Base-by-base conservation (phyloP, 805 yeast genomes). In the Ogataea methanolica region DNA sequence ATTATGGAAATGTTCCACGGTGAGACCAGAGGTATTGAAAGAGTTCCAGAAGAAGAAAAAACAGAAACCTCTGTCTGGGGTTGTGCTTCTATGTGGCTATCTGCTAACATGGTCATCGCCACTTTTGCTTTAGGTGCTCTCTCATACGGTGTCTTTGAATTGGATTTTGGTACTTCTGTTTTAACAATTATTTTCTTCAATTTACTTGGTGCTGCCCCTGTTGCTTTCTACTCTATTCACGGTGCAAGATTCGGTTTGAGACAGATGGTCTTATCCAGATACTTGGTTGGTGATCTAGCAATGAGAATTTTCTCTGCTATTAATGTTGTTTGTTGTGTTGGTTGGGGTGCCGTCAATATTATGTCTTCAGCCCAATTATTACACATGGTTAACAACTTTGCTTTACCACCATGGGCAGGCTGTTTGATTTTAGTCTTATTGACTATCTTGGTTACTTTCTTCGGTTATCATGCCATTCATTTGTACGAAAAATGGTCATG, bases 331-430 rank as follows among this genome's bases (percentile, higher is more conserved):
- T 91, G 96, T 26, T 88, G 96, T 77, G 80, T 90, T 47, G 97
- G 97, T 58, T 91, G 97, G 97, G 87, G 94, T 68, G 88, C 96
- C 9, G 92, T 89, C 42, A 91, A 91, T 69, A 88, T 87, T 52
- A 86, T 90, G 79, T 85, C 90, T 31, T 82, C 94, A 34, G 96
- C 96, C 22, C 94, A 88, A 66, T 71, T 90, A 53, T 72, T 90
- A 50, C 82, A 84, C 68, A 80, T 85, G 62, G 84, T 91, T 51
- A 88, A 88, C 72, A 71, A 67, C 51, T 71, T 71, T 36, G 68
- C 71, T 43, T 71, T 85, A 56, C 97, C 97, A 37, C 86, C 92
- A 36, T 87, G 96, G 94, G 97, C 89, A 36, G 97, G 94, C 34
- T 84, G 95, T 67, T 59, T 91, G 44, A 77, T 91, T 49, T 71